Conservation (phyloP, 306 rosid genomes). For the Dalbergia cochinchinensis region DNA sequence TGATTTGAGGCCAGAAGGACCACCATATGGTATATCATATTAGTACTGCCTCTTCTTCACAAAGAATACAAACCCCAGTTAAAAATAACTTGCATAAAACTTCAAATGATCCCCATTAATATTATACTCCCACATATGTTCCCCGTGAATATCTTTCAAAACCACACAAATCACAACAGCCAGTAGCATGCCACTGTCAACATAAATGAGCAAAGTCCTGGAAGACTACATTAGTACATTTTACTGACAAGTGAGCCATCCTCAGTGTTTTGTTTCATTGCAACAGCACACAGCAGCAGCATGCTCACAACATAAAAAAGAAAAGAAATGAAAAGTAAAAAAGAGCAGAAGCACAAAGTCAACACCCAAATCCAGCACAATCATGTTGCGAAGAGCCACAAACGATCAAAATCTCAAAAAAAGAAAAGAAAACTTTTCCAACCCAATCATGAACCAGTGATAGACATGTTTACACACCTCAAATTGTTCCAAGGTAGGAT, state of each 20-base stretch:
- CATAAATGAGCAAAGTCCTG: too few relatives aligned
- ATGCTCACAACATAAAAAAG: neutral
- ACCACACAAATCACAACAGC: too few relatives aligned
- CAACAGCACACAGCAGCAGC: too few relatives aligned
- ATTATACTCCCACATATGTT: too few relatives aligned
- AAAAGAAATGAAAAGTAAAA: neutral
- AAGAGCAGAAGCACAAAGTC: neutral
- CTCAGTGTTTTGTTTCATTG: too few relatives aligned
- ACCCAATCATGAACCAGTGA: neutral
- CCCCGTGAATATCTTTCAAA: too few relatives aligned
- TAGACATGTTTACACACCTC: conserved; percentile 68
- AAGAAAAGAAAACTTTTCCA: conserved; percentile 12
- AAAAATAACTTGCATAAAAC: conserved; percentile 4
- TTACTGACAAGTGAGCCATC: too few relatives aligned
- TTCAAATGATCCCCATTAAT: neutral
- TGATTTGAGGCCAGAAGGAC: conserved; percentile 3
- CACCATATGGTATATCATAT: neutral
- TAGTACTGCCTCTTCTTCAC: neutral
- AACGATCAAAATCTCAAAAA: conserved; percentile 35
- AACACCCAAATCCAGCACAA: conserved; percentile 31
- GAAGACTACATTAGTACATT: too few relatives aligned
- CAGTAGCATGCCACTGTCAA: too few relatives aligned
- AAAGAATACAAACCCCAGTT: neutral
- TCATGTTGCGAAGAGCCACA: neutral
- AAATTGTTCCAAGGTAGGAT: conserved; percentile 83